These are phyloP conservation scores for Plasmopara muralis DNA, from an alignment of 352 stramenopile species.

Conservation along the genomic window DNA sequence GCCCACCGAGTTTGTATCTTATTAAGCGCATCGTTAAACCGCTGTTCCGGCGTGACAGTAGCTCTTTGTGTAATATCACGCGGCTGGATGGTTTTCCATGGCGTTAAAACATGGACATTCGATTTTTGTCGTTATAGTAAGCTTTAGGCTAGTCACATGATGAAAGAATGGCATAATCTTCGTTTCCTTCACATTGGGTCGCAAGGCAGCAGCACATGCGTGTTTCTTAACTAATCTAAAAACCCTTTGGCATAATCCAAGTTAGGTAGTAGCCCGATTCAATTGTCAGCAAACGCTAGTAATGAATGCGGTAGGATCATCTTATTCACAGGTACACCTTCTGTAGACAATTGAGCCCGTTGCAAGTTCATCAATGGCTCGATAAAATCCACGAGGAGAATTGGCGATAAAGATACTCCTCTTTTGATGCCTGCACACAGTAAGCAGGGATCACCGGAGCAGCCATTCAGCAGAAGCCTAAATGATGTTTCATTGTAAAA, in stretches of 20 bases:
- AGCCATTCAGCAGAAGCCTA: conserved; percentile 10
- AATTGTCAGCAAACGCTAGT: conserved; percentile 11
- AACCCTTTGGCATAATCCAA: conserved; percentile 2
- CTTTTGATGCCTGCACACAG: no score
- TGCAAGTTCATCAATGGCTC: conserved; percentile 15
- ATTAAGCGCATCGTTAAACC: no score
- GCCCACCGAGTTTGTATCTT: no score
- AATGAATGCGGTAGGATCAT: not conserved
- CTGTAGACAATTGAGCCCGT: not conserved
- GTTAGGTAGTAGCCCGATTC: conserved; percentile 5
- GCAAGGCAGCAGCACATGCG: conserved; percentile 1
- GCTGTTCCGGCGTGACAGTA: no score
- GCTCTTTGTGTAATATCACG: not conserved
- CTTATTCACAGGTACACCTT: not conserved
- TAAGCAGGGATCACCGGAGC: conserved; percentile 2
- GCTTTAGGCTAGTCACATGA: not conserved
- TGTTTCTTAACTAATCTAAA: conserved; percentile 9
- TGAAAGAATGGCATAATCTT: conserved; percentile 10
- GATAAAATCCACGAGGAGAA: conserved; percentile 12
- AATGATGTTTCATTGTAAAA: conserved; percentile 13
- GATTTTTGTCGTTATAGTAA: not conserved
- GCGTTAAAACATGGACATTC: not conserved
- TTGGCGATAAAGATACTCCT: conserved; percentile 12
- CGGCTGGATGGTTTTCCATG: not conserved
- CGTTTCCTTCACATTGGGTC: conserved; percentile 14